phyloP scores from a whole-genome alignment of 352 stramenopile genomes.

The Aphanomyces euteiches region DNA sequence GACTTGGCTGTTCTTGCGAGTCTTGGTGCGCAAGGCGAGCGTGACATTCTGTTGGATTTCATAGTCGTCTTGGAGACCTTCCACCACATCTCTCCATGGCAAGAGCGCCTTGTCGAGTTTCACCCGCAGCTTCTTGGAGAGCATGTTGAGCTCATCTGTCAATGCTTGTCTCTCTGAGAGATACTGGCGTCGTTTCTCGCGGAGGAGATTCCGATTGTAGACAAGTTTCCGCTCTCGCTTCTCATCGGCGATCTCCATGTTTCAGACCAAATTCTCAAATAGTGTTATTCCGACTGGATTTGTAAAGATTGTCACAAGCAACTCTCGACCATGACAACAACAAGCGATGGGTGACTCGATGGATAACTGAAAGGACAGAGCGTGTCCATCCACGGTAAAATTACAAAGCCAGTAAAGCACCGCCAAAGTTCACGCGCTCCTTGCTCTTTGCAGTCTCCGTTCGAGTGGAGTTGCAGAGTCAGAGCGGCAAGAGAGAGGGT shows the following conservation, averaged over 20 bases:
- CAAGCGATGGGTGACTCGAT: too few relatives aligned
- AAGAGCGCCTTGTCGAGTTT: neutral
- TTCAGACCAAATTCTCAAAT: neutral
- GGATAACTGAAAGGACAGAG: too few relatives aligned
- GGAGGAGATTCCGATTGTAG: constrained; percentile 15
- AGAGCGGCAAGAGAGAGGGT: too few relatives aligned
- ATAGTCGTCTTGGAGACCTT: constrained; percentile 4
- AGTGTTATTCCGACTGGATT: too few relatives aligned
- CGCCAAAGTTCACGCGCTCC: too few relatives aligned
- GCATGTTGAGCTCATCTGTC: neutral
- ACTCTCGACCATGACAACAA: too few relatives aligned
- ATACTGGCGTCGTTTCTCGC: constrained; percentile 15
- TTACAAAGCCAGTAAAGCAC: too few relatives aligned
- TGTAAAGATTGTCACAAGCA: too few relatives aligned
- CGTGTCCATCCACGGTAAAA: too few relatives aligned
- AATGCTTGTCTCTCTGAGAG: constrained; percentile 1
- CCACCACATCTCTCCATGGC: constrained; percentile 19
- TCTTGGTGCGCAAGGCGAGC: neutral
- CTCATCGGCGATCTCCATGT: neutral
- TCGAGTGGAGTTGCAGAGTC: too few relatives aligned
- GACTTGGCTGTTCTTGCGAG: constrained; percentile 9
- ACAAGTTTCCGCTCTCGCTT: constrained; percentile 15
- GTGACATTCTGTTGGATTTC: neutral
- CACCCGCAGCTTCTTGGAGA: neutral
- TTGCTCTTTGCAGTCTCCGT: too few relatives aligned